Percentiles rank a stretch among this genome's conserved stretches.
Conservation (phyloP, 1,139 yeast genomes). For the Debaryomyces udenii region DNA sequence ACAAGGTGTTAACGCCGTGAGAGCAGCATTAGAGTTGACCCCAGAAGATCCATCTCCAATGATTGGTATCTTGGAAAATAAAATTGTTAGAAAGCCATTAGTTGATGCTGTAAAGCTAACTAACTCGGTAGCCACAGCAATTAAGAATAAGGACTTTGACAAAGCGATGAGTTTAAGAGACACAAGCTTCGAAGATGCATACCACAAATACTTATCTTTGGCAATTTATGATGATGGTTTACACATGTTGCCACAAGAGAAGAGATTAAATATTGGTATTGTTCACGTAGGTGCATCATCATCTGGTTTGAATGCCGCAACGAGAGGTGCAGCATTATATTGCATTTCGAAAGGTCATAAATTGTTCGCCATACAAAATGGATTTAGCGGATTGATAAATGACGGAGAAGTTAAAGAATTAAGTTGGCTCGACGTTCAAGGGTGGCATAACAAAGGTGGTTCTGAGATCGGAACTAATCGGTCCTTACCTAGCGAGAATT, state of each 20-base stretch:
- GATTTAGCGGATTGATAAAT: constrained; percentile 86
- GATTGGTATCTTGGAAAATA: constrained; percentile 88
- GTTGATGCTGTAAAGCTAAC: constrained; percentile 90
- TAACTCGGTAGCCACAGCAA: constrained; percentile 84
- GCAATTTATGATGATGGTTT: constrained; percentile 70
- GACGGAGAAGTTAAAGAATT: constrained; percentile 77
- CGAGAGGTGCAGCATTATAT: constrained; percentile 87
- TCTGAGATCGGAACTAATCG: constrained; percentile 96
- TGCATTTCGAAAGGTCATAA: constrained; percentile 90
- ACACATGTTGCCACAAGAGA: constrained; percentile 50
- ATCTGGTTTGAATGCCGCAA: constrained; percentile 92
- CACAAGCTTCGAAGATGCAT: constrained; percentile 80
- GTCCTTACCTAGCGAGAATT: constrained; percentile 76
- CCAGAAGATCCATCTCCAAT: constrained; percentile 94
- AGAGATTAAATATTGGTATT: constrained; percentile 72
- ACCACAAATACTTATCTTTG: constrained; percentile 69
- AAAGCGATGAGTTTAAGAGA: constrained; percentile 87
- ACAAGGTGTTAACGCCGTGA: constrained; percentile 97
- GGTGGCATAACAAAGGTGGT: constrained; percentile 92
- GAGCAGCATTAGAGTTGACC: constrained; percentile 84
- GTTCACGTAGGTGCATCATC: constrained; percentile 97
- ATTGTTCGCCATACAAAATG: constrained; percentile 86
- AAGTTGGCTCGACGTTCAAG: constrained; percentile 84
- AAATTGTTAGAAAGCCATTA: constrained; percentile 79
- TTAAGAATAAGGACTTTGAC: constrained; percentile 74